These are phyloP conservation scores for Talaromyces funiculosus DNA, from an alignment of 2,329 filamentous ascomycete genomes.

Conservation along the genomic window DNA sequence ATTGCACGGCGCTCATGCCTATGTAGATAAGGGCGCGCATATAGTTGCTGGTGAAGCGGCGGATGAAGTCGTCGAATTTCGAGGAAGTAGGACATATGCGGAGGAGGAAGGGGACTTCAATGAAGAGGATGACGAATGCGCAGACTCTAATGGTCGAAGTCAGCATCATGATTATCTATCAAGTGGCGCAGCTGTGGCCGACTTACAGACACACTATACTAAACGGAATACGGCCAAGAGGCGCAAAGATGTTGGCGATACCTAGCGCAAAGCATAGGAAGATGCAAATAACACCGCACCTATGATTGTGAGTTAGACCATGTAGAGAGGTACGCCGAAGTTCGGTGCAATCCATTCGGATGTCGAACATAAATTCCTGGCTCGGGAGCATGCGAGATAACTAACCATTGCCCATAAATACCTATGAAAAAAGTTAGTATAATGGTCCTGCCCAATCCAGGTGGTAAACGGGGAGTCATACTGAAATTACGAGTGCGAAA, in stretches of 20 bases:
- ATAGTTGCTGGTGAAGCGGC: constrained; percentile 91
- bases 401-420: constrained; percentile 65
- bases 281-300: constrained; percentile 54
- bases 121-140: constrained; percentile 70
- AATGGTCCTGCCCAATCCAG: neutral
- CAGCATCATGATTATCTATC: neutral
- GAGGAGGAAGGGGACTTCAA: constrained; percentile 88
- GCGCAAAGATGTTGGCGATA: constrained; percentile 63
- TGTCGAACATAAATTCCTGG: neutral
- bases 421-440: constrained; percentile 38
- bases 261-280: constrained; percentile 62
- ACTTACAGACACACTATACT: constrained; percentile 54
- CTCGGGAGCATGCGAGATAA: constrained; percentile 16
- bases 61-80: constrained; percentile 82
- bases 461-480: constrained; percentile 35
- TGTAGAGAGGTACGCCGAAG: neutral
- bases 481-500: constrained; percentile 63
- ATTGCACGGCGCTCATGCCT: constrained; percentile 76
- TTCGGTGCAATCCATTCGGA: neutral
- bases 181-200: neutral
- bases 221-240: constrained; percentile 55
- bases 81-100: constrained; percentile 95
- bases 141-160: constrained; percentile 51
- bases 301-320: constrained; percentile 15
- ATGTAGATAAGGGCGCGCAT: constrained; percentile 86